Percentiles rank a stretch among this genome's conserved stretches.
Conservation (phyloP, 306 rosid genomes). For the Cicer pinnatifidum region DNA sequence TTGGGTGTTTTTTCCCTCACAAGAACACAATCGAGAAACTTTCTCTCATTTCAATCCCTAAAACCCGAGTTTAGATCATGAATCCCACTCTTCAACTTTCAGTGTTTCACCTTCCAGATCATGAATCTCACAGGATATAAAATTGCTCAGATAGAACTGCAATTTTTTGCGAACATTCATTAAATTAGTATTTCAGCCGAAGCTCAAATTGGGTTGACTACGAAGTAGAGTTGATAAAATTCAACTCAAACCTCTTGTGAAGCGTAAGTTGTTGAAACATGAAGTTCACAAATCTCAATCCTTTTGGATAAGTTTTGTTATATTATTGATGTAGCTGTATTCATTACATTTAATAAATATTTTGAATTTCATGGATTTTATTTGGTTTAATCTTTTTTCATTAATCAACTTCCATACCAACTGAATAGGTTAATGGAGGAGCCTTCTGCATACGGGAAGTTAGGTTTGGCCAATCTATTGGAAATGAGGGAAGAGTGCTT, state of each 20-base stretch:
- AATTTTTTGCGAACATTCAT: slow-evolving; percentile 1
- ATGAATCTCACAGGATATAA: neutral
- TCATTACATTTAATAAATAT: slow-evolving; percentile 12
- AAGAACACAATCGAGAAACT: slow-evolving; percentile 15
- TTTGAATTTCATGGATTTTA: slow-evolving; percentile 22
- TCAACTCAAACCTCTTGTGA: neutral
- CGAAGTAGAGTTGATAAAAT: neutral
- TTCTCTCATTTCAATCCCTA: neutral
- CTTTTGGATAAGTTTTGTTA: slow-evolving; percentile 11
- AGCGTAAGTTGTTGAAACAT: neutral
- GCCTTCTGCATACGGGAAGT: slow-evolving; percentile 95
- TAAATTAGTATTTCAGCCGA: neutral
- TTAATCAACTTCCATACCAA: slow-evolving; percentile 37
- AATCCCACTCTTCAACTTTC: neutral
- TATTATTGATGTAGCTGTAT: slow-evolving; percentile 23
- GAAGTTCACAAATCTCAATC: neutral
- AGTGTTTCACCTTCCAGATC: neutral
- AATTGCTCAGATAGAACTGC: neutral
- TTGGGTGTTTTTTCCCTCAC: neutral
- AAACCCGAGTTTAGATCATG: neutral
- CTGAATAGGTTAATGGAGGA: slow-evolving; percentile 90
- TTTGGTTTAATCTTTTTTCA: slow-evolving; percentile 12
- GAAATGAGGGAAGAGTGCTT: slow-evolving; percentile 99
- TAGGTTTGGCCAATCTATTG: slow-evolving; percentile 91
- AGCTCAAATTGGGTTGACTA: neutral